These are phyloP conservation scores for Botryotinia convoluta DNA, from an alignment of 2,329 filamentous ascomycete species.

Conservation along the genomic window DNA sequence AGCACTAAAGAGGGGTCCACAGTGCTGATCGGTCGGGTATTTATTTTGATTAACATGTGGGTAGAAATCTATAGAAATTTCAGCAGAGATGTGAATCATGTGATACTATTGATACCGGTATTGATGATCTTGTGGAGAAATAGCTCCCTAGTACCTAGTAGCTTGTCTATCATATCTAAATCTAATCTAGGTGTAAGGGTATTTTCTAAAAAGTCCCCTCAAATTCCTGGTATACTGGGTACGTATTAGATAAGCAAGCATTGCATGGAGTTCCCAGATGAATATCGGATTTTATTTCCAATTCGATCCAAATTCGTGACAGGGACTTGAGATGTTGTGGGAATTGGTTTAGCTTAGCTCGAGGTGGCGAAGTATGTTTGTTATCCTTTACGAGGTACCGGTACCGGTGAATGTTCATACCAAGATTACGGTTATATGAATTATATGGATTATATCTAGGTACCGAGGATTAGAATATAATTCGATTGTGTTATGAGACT, in stretches of 20 bases:
- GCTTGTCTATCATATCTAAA: no score
- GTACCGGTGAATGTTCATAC: not conserved
- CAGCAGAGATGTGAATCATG: not conserved
- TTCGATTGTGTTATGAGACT: no score
- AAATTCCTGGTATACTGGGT: not conserved
- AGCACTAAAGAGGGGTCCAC: not conserved
- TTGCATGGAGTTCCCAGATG: not conserved
- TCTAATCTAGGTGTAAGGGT: no score
- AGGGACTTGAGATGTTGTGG: not conserved
- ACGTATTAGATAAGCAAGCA: not conserved
- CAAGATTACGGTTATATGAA: no score
- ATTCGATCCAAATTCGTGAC: no score
- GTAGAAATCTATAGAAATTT: not conserved
- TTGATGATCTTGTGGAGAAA: not conserved
- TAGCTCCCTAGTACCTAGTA: not conserved
- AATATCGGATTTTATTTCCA: no score
- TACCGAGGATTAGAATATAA: no score
- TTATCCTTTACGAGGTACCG: not conserved
- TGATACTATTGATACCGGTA: not conserved
- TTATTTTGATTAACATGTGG: not conserved
- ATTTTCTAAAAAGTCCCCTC: not conserved
- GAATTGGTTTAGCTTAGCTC: not conserved
- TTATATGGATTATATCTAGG: no score
- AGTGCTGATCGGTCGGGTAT: not conserved
- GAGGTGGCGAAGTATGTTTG: not conserved